phyloP scores from a whole-genome alignment of 768 basidiomycete genomes.

The Suillus hirtellus region DNA sequence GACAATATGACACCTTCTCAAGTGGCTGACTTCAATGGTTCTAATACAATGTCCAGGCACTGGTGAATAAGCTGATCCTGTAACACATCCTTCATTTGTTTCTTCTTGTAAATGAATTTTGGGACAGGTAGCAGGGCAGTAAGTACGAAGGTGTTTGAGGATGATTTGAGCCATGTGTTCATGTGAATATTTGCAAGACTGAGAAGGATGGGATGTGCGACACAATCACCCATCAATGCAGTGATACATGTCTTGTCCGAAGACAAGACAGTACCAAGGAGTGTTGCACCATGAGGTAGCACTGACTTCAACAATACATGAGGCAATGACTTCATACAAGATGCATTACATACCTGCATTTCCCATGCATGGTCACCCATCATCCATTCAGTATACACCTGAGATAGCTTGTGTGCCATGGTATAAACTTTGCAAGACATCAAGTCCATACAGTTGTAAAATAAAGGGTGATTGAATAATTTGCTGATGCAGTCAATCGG shows the following conservation, averaged over 20 bases:
- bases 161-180: conserved; percentile 27
- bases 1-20: too few species aligned
- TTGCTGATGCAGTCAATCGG: conserved; percentile 23
- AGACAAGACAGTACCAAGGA: conserved; percentile 27
- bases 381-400: conserved; percentile 27
- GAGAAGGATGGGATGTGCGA: conserved; percentile 32
- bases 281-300: conserved; percentile 19
- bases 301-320: conserved; percentile 9
- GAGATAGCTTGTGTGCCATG: conserved; percentile 6
- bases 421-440: conserved; percentile 18
- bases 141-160: conserved; percentile 27
- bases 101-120: conserved; percentile 7
- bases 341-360: conserved; percentile 22
- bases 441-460: conserved; percentile 21
- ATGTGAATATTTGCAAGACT: conserved; percentile 32
- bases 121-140: conserved; percentile 29
- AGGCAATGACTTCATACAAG: neutral
- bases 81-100: conserved; percentile 17
- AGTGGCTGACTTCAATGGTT: conserved; percentile 20
- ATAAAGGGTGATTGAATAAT: conserved; percentile 23
- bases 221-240: conserved; percentile 26
- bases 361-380: conserved; percentile 26
- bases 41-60: conserved; percentile 19
- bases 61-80: conserved; percentile 22
- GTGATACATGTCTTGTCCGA: conserved; percentile 38